Conservation (phyloP, 768 basidiomycete genomes). For the Podaxis sp. region DNA sequence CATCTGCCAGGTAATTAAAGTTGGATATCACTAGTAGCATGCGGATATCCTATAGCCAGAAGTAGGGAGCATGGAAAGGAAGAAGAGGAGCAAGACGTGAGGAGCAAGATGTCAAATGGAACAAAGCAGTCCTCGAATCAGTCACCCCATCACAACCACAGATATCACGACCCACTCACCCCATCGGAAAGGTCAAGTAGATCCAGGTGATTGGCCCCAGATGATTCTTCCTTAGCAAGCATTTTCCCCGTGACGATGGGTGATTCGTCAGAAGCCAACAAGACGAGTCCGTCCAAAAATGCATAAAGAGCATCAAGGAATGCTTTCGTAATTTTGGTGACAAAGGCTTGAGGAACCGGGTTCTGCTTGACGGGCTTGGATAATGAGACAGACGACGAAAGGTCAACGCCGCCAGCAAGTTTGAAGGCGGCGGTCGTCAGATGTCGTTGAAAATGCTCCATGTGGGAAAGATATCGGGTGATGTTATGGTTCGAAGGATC, state of each 20-base stretch:
- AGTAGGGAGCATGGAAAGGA: conserved; percentile 10
- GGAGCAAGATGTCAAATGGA: neutral
- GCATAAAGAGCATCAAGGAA: conserved; percentile 85
- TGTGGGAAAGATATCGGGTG: conserved; percentile 70
- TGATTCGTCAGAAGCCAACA: conserved; percentile 70
- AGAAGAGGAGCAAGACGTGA: neutral
- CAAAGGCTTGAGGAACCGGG: conserved; percentile 56
- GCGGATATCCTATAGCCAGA: conserved; percentile 64
- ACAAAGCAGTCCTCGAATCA: neutral
- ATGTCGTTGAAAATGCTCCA: conserved; percentile 80
- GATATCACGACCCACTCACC: conserved; percentile 35
- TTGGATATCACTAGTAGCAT: conserved; percentile 88
- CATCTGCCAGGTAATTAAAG: conserved; percentile 67
- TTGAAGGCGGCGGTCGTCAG: conserved; percentile 73
- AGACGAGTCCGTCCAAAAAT: conserved; percentile 81
- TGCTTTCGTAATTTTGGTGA: conserved; percentile 72
- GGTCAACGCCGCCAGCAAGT: conserved; percentile 73
- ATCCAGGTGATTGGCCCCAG: conserved; percentile 47
- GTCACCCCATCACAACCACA: conserved; percentile 5
- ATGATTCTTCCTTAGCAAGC: conserved; percentile 25
- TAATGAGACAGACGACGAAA: conserved; percentile 38
- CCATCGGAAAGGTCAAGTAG: conserved; percentile 57
- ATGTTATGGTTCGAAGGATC: conserved; percentile 58
- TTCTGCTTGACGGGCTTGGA: conserved; percentile 56
- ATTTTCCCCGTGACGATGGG: conserved; percentile 38